Base-by-base conservation (phyloP, 2,329 filamentous ascomycete genomes). In the Botrytis fabae region DNA sequence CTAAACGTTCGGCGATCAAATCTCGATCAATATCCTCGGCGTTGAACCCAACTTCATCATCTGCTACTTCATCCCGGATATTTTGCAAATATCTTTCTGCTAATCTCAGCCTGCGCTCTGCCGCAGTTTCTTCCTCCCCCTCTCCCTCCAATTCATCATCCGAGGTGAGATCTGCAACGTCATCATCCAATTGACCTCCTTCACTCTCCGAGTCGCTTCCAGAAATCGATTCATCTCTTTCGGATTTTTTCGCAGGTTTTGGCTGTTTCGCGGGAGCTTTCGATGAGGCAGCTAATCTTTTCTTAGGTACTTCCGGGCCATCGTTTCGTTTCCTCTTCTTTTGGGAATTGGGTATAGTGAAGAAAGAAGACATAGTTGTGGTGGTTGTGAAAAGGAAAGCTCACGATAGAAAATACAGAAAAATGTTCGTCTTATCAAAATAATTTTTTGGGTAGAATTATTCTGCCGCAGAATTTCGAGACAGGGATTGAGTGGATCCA, bases 21-120 rank as follows among this genome's bases (percentile, higher is more conserved):
- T 99, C 96, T 74, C 92, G 88, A 83, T 98, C 96, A 73, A 99
- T 93, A 70, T 98, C 93, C 78, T 92, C 94, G 12, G 96, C 96
- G 83, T 99, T 94, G 80, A 98, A 99, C 57, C 94, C 96, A 70
- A 87, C 88, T 32, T 51, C 65, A 76, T 94, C 92, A 78, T 97
- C 92, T 76, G 64, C 62, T 61, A 94, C 90, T 77, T 97, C 92
- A 79, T 92, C 88, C 79, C 92, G 90, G 75, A 98, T 90, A 81
- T 97, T 97, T 71, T 97, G 92, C 71, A 99, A 88, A 82, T 99
- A 98, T 79, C 93, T 90, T 84, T 98, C 94, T 44, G 96, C 96
- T 42, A 99, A 87, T 76, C 93, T 90, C 79, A 97, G 84, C 78
- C 96, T 88, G 82, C 93, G 91, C 81, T 98, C 94, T 51, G 94